phyloP scores from a whole-genome alignment of 371 early-diverging fungal species.

The Mucor sp. region DNA sequence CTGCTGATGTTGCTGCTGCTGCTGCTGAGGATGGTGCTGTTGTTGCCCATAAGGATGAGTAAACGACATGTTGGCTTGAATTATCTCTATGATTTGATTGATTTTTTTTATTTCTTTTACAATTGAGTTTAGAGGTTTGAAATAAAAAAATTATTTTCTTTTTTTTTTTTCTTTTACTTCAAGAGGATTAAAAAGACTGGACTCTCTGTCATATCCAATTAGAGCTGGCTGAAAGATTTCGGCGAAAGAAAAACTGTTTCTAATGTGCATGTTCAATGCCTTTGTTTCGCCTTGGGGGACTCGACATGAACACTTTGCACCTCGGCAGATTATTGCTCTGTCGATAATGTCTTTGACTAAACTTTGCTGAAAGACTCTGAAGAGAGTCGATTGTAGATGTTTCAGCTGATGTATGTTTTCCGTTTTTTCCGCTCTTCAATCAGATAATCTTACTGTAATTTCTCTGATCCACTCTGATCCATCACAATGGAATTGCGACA shows the following conservation, averaged over 20 bases:
- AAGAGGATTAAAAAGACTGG: not conserved
- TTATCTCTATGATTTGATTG: not conserved
- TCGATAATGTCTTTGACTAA: too few species aligned
- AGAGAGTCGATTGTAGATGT: too few species aligned
- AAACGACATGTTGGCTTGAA: constrained; percentile 6
- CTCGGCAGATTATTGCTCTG: too few species aligned
- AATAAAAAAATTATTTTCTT: not conserved
- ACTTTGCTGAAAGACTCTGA: too few species aligned
- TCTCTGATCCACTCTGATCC: too few species aligned
- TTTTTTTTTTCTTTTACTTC: not conserved
- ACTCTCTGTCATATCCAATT: not conserved
- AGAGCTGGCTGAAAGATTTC: not conserved
- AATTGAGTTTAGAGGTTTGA: not conserved
- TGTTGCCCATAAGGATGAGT: constrained; percentile 8
- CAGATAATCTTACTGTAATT: too few species aligned
- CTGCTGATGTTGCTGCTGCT: not conserved
- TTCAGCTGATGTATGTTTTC: too few species aligned
- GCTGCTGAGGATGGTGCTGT: not conserved
- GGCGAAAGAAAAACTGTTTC: not conserved
- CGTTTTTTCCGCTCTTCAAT: too few species aligned
- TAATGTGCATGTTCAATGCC: not conserved
- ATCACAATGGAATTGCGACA: too few species aligned
- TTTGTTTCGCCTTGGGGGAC: too few species aligned
- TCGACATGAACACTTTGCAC: too few species aligned
- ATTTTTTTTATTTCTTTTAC: not conserved